Conservation (phyloP, 2,329 filamentous ascomycete genomes). For the Lojkania enalia region DNA sequence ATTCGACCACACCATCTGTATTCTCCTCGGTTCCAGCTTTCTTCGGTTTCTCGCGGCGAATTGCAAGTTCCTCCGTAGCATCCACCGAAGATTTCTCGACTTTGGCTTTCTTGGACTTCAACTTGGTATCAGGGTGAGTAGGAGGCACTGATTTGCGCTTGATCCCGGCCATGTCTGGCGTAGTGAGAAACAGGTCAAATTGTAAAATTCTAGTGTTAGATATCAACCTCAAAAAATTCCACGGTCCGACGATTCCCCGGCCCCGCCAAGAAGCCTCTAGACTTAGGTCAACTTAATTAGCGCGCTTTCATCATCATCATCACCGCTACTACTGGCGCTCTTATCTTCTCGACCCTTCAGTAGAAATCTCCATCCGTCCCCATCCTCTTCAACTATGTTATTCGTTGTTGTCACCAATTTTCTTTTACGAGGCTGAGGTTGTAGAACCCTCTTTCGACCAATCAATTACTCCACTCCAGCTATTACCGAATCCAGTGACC, state of each 20-base stretch:
- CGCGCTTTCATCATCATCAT: too few relatives aligned
- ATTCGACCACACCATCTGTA: constrained; percentile 38
- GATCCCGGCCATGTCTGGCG: constrained; percentile 44
- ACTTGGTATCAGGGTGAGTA: constrained; percentile 23
- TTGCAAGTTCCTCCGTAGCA: constrained; percentile 24
- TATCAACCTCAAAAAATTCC: too few relatives aligned
- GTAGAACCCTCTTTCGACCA: not conserved
- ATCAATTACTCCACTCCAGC: not conserved
- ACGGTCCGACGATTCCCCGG: too few relatives aligned
- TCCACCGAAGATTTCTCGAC: constrained; percentile 38
- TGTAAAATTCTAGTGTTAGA: not conserved
- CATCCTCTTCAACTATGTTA: too few relatives aligned
- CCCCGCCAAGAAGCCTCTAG: too few relatives aligned
- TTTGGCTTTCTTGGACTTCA: constrained; percentile 45
- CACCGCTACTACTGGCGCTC: too few relatives aligned
- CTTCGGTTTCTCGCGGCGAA: constrained; percentile 34
- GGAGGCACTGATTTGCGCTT: constrained; percentile 35
- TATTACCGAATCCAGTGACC: constrained; percentile 9
- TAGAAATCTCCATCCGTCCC: too few relatives aligned
- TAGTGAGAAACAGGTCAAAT: too few relatives aligned
- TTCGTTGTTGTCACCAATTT: too few relatives aligned
- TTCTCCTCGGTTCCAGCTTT: constrained; percentile 30
- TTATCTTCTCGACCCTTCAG: too few relatives aligned
- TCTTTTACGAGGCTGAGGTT: too few relatives aligned
- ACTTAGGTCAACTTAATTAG: too few relatives aligned